These are phyloP conservation scores for Daldinia bambusicola DNA, from an alignment of 495 filamentous ascomycete genomes.

Conservation along the genomic window DNA sequence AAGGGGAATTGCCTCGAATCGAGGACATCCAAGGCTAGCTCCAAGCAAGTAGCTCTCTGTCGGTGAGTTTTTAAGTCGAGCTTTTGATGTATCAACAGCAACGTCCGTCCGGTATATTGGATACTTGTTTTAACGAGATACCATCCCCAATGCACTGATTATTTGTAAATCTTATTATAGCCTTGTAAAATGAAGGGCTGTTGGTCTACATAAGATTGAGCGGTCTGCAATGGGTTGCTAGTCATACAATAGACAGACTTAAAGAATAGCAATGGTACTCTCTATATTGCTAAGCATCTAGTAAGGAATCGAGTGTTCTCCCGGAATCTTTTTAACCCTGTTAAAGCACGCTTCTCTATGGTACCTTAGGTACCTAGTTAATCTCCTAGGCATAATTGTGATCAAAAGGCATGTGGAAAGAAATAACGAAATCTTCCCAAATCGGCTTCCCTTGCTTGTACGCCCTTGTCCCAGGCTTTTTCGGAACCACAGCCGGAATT, in stretches of 20 bases:
- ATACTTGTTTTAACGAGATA: background rate
- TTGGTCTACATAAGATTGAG: background rate
- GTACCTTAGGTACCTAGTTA: background rate
- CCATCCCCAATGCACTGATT: background rate
- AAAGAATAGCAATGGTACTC: background rate
- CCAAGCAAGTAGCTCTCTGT: background rate
- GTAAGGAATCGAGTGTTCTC: background rate
- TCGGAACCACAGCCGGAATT: background rate
- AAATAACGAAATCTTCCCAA: background rate
- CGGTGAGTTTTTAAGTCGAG: constrained; percentile 16
- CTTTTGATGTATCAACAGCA: constrained; percentile 3
- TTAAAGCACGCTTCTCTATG: background rate
- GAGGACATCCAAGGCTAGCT: constrained; percentile 1
- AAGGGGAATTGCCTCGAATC: background rate
- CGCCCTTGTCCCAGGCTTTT: background rate
- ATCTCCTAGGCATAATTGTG: background rate
- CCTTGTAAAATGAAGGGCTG: background rate
- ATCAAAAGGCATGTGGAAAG: background rate
- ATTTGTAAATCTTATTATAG: constrained; percentile 15
- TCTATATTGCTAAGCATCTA: background rate
- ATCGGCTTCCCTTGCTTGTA: background rate
- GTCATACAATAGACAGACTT: constrained; percentile 2
- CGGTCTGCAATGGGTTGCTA: background rate
- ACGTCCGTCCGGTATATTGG: background rate
- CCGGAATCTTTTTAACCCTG: background rate